Conservation (phyloP, 352 stramenopile species). For the Aphanomyces euteiches region DNA sequence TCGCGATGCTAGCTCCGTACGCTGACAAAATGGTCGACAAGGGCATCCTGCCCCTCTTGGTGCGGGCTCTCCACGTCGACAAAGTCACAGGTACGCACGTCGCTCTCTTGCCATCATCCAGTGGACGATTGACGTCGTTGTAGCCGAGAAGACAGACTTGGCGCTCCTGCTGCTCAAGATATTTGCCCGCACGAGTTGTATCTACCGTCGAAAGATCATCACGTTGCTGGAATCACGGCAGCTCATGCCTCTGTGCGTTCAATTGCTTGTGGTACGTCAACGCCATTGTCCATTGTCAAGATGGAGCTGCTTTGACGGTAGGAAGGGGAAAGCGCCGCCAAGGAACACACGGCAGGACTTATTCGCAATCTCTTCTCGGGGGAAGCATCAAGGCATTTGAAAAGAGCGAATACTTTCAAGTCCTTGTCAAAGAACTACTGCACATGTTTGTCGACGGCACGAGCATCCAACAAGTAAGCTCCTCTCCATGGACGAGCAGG, state of each 20-base stretch:
- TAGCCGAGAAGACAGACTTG: slow-evolving; percentile 5
- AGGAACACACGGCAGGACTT: slow-evolving; percentile 23
- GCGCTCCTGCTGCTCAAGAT: slow-evolving; percentile 26
- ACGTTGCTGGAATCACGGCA: slow-evolving; percentile 15
- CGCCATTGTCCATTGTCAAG: background rate
- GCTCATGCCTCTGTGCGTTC: slow-evolving; percentile 8
- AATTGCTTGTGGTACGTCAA: slow-evolving; percentile 15
- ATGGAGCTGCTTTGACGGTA: background rate
- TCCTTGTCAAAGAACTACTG: slow-evolving; percentile 4
- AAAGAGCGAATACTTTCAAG: slow-evolving; percentile 16
- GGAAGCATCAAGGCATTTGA: slow-evolving; percentile 20
- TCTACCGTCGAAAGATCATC: slow-evolving; percentile 27
- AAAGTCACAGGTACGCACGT: background rate
- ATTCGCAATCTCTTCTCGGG: slow-evolving; percentile 25
- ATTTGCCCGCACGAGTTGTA: slow-evolving; percentile 19
- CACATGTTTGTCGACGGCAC: background rate
- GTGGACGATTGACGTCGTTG: too few species aligned
- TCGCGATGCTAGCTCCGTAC: slow-evolving; percentile 16
- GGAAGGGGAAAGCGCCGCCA: slow-evolving; percentile 20
- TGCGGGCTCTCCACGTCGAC: background rate
- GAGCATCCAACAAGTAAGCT: slow-evolving; percentile 11
- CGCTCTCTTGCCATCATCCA: background rate
- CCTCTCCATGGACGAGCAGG: background rate
- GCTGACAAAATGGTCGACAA: slow-evolving; percentile 29
- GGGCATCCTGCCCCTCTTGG: slow-evolving; percentile 16